phyloP scores from a whole-genome alignment of 2,329 filamentous ascomycete species.

The Hypoxylon sp. region DNA sequence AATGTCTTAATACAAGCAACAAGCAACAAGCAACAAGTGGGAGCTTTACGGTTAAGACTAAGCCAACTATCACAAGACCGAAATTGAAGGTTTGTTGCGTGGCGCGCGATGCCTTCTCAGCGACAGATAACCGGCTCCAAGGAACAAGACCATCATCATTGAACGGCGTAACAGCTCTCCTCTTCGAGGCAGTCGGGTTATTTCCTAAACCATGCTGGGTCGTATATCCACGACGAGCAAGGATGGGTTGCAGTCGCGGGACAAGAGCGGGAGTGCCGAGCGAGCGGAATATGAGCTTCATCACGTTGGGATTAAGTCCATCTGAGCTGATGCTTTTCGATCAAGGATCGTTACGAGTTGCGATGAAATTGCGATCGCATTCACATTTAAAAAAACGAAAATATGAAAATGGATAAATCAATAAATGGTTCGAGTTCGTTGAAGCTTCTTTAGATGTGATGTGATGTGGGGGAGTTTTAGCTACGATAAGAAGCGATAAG shows the following conservation, averaged over 20 bases:
- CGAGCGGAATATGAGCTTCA: conserved; percentile 55
- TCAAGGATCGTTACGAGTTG: conserved; percentile 4
- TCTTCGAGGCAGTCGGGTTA: conserved; percentile 55
- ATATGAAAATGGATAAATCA: too few species aligned
- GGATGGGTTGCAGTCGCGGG: conserved; percentile 48
- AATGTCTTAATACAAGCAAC: background rate
- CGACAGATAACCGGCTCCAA: conserved; percentile 78
- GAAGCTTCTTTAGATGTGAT: conserved; percentile 34
- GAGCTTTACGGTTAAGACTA: conserved; percentile 73
- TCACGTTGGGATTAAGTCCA: conserved; percentile 52
- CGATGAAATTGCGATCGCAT: background rate
- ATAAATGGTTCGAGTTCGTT: too few species aligned
- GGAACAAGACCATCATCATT: conserved; percentile 85
- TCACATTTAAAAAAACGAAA: too few species aligned
- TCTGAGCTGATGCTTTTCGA: conserved; percentile 38
- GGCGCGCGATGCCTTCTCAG: conserved; percentile 83
- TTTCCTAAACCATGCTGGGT: conserved; percentile 60
- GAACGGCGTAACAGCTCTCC: conserved; percentile 80
- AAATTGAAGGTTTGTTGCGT: conserved; percentile 94
- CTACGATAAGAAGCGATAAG: background rate
- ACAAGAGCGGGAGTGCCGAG: conserved; percentile 47
- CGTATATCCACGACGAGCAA: conserved; percentile 63
- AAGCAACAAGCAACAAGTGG: background rate
- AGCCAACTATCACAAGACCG: conserved; percentile 75
- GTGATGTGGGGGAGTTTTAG: conserved; percentile 31